Base-by-base conservation (phyloP, 345 rosid genomes). In the Schrenkiella parvula region DNA sequence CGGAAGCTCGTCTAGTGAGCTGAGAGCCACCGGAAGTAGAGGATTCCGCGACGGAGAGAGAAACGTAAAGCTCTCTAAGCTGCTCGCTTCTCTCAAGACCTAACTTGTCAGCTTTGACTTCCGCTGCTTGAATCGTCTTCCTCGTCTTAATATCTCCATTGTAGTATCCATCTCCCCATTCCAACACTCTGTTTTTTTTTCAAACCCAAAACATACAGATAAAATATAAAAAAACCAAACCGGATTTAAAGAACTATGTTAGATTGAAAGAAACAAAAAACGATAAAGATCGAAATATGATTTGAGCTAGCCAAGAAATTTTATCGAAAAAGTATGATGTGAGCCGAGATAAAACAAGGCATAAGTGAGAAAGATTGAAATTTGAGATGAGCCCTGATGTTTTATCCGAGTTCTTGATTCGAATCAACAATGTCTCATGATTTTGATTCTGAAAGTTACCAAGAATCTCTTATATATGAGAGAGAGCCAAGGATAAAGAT, bases 91-190 rank as follows among this genome's bases (percentile, higher is more conserved):
- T 89, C 76, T 87, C 93, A 64, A 91, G 86, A 63, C 89, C 90
- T 51, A 89, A 58, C 50, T 86, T 79, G 72, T 88, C 89, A 12
- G 80, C 81, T 78, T 84, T 82, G 38, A 86, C 78, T 56, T 92
- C 99, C 2, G 72, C 77, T 57, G 97, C 80, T 83, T 89, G 98
- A 74, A 87, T 78, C 48, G 92, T 88, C 78, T 90, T 95, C 75
- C 98, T 85, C 4, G 99, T 95, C 84, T 95, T 95, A 39, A 95
- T 95, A 56, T 89, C 97, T 48, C 99, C 99, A 73, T 95, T 95
- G 82, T 95, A 95, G 75, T 89, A 90, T 35, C 99, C 99, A 71
- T 87, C 89, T 23, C 84, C 88, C 99, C 99, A 95, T 63, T 87
- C 91, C 84, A 95, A 76, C 22, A 84, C 78, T 80, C 99, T 95